Evolutionary conservation across 2,329 filamentous ascomycete genomes (phyloP).

Genomic region (Talaromyces sp.): DNA sequence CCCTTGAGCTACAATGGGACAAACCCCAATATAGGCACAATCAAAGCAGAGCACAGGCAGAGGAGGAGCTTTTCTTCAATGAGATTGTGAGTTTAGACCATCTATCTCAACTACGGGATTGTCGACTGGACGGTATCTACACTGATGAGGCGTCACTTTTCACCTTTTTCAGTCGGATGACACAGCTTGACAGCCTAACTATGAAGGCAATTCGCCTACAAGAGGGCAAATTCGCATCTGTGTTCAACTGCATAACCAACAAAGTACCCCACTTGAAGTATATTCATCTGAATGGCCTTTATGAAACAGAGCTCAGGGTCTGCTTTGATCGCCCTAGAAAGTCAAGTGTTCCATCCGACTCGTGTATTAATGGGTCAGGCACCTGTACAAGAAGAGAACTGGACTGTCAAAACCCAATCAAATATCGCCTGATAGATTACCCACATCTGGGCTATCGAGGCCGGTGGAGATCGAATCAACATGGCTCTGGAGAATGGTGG

Average conservation of each 20-base stretch:
- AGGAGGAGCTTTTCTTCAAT: background rate
- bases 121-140: background rate
- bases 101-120: background rate
- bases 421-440: background rate
- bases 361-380: background rate
- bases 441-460: background rate
- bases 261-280: background rate
- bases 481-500: background rate
- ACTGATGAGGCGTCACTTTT: background rate
- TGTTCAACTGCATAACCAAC: background rate
- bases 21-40: background rate
- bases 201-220: background rate
- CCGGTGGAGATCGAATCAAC: background rate
- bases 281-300: background rate
- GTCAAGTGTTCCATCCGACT: background rate
- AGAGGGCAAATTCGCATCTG: background rate
- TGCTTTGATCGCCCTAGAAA: slow-evolving; percentile 1
- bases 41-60: background rate
- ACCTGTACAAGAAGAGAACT: background rate
- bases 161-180: background rate
- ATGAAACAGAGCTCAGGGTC: background rate
- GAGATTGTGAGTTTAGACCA: background rate
- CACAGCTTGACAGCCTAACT: background rate
- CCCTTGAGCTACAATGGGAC: slow-evolving; percentile 1
- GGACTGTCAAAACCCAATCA: background rate